A percentile compares a stretch with the other conserved stretches of the same genome.
phyloP scores from a whole-genome alignment of 805 yeast genomes.

The Yarrowia porcina region DNA sequence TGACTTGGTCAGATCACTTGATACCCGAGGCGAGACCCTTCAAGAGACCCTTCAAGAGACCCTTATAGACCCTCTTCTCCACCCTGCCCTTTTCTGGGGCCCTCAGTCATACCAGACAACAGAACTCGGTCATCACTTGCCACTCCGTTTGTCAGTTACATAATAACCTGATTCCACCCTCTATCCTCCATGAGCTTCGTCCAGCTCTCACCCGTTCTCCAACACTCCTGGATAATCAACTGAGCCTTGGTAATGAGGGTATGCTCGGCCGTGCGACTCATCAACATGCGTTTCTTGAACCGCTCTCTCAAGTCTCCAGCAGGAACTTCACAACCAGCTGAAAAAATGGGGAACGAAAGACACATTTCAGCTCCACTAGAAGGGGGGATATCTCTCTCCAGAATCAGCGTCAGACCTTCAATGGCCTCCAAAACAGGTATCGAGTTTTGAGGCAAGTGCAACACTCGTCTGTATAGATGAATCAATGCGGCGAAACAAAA shows the following conservation, averaged over 20 bases:
- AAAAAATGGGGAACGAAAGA: constrained; percentile 52
- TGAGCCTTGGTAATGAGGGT: constrained; percentile 15
- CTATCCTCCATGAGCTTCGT: constrained; percentile 19
- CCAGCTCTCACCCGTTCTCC: constrained; percentile 23
- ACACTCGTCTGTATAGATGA: constrained; percentile 55
- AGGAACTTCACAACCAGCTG: constrained; percentile 57
- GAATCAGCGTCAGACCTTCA: constrained; percentile 40
- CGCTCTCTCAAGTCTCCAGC: constrained; percentile 41
- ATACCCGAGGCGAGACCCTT: too few relatives aligned
- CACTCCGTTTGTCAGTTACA: too few relatives aligned
- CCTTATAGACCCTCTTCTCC: too few relatives aligned
- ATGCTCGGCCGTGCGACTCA: constrained; percentile 6
- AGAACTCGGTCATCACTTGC: too few relatives aligned
- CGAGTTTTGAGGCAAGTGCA: constrained; percentile 47
- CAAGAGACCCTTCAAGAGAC: too few relatives aligned
- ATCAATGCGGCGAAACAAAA: constrained; percentile 54
- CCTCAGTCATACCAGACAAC: too few relatives aligned
- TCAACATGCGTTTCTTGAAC: constrained; percentile 38
- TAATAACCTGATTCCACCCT: constrained; percentile 23
- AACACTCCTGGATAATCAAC: constrained; percentile 16
- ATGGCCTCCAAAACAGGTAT: constrained; percentile 49
- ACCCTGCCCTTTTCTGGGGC: too few relatives aligned
- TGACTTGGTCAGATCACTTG: too few relatives aligned
- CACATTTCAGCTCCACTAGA: constrained; percentile 54
- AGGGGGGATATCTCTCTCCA: constrained; percentile 44